Base-by-base conservation (phyloP, 2,329 filamentous ascomycete species). In the Epichloe baconii region DNA sequence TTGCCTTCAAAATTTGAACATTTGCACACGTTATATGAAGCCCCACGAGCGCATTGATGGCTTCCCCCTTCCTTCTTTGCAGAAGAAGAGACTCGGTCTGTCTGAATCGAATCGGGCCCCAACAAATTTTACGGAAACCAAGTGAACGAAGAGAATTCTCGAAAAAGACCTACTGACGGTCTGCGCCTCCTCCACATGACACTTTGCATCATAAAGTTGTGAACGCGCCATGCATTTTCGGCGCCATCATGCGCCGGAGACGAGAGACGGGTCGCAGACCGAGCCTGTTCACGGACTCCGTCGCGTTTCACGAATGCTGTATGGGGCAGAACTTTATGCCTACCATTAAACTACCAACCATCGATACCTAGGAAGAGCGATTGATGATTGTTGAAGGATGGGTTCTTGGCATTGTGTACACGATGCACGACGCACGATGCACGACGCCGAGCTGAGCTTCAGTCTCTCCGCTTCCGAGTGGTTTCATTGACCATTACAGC, bases 131-230 rank as follows among this genome's bases (percentile, higher is more conserved):
- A 1, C 10, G 26, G 26, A 4, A 31, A 11, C 3, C 8, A 31
- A 31, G 1, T 4, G 26, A 31, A 31, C 26, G 26, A 31, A 31
- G 26, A 31, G 8, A 31, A 4, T 31, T 10, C 3, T 31, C 10
- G 1, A 10, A 23, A 31, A 31, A 31, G 2, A 82, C 76, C 82
- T 79, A 84, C 84, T 17, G 11, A 50, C 17, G 34, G 23, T 17
- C 26, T 8, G 14, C 23, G 37, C 42, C 43, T 48, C 36, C 31
- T 42, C 47, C 47, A 17, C 51, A 49, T 42, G 34, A 43, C 12
- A 49, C 47, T 35, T 50, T 31, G 26, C 26, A 31, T 21, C 44
- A 49, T 52, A 21, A 43, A 40, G 36, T 44, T 44, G 37, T 44
- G 37, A 31, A n/a, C 19, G 21, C 14, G 51, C 19, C 44, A 26